phyloP scores from a whole-genome alignment of 1,284 basidiomycete species.

The Pseudozyma thailandica region DNA sequence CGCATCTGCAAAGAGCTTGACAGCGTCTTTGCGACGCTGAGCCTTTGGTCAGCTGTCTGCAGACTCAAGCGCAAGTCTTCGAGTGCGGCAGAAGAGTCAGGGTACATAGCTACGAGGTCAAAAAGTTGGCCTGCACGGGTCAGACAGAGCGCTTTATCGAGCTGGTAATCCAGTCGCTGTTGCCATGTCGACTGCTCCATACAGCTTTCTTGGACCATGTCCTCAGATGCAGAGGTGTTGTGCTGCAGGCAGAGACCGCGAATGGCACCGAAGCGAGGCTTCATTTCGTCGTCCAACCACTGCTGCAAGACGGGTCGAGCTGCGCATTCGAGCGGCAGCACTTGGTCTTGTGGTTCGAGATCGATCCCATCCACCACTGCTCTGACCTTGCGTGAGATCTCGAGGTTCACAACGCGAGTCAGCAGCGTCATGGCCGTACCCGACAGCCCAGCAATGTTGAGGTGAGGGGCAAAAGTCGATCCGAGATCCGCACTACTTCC shows the following conservation, averaged over 20 bases:
- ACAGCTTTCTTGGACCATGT: slow-evolving; percentile 2
- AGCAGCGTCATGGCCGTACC: slow-evolving; percentile 23
- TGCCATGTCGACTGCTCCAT: slow-evolving; percentile 24
- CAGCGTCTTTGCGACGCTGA: slow-evolving; percentile 76
- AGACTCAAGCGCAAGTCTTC: slow-evolving; percentile 80
- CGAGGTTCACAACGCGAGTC: slow-evolving; percentile 28
- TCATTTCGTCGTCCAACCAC: slow-evolving; percentile 39
- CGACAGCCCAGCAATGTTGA: slow-evolving; percentile 22
- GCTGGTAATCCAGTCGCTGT: slow-evolving; percentile 46
- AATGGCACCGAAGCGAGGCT: slow-evolving; percentile 35
- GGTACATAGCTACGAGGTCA: slow-evolving; percentile 93
- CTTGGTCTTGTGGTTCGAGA: slow-evolving; percentile 18
- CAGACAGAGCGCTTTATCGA: slow-evolving; percentile 49
- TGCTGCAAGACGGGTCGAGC: slow-evolving; percentile 27
- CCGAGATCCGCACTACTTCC: slow-evolving; percentile 11
- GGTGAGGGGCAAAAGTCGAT: slow-evolving; percentile 21
- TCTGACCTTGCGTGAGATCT: slow-evolving; percentile 38
- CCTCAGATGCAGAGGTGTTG: background rate
- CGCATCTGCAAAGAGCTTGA: slow-evolving; percentile 73
- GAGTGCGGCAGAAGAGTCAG: slow-evolving; percentile 86
- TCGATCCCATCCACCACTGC: slow-evolving; percentile 29
- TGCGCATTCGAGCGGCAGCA: slow-evolving; percentile 31
- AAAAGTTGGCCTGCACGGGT: slow-evolving; percentile 76
- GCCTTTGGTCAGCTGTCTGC: slow-evolving; percentile 51
- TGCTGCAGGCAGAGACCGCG: slow-evolving; percentile 16